These are phyloP conservation scores for Artemisia argyi DNA, from an alignment of 129 eudicot species.

Conservation along the genomic window DNA sequence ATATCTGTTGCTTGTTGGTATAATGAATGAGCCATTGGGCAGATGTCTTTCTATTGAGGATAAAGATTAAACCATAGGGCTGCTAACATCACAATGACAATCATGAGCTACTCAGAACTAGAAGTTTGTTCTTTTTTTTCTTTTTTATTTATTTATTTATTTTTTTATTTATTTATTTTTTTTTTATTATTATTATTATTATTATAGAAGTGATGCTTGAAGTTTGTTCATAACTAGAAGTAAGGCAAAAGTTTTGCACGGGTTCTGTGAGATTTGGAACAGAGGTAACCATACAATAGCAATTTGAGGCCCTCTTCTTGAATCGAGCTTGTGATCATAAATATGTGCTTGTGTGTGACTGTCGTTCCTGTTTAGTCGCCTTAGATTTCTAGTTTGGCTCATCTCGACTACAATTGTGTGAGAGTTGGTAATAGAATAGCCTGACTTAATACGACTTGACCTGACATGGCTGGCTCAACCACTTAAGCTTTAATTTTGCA, in stretches of 20 bases:
- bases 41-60: conserved; percentile 5
- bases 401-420: not conserved
- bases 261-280: too few species aligned
- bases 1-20: not conserved
- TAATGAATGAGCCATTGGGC: conserved; percentile 4
- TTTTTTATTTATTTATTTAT: too few species aligned
- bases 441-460: not conserved
- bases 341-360: not conserved
- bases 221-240: not conserved
- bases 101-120: not conserved
- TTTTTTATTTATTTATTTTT: too few species aligned
- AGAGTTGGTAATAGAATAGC: not conserved
- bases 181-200: too few species aligned
- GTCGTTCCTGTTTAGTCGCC: not conserved
- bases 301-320: not conserved
- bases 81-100: not conserved
- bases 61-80: not conserved
- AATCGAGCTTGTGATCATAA: not conserved
- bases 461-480: not conserved
- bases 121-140: not conserved
- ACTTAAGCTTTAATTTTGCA: not conserved
- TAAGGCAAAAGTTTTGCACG: not conserved
- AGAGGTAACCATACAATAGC: not conserved
- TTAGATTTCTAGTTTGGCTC: conserved; percentile 4
- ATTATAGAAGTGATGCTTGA: not conserved